Evolutionary conservation across 495 filamentous ascomycete species (phyloP).

Genomic region (Penicillium cinerascens): DNA sequence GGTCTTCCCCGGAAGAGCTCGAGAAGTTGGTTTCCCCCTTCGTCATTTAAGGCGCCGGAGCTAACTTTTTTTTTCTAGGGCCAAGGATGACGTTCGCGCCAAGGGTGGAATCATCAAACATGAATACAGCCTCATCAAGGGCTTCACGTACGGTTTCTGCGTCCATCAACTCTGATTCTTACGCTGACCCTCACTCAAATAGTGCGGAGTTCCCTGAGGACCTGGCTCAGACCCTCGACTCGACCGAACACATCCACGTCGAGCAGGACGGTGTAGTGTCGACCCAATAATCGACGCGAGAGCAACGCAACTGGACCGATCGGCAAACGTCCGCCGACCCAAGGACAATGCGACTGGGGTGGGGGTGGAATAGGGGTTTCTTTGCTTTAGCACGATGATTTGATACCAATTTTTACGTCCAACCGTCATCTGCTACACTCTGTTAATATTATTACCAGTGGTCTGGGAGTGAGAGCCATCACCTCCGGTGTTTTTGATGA

Average conservation of each 20-base stretch:
- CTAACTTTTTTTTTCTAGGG: constrained; percentile 40
- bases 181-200: constrained; percentile 12
- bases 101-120: constrained; percentile 79
- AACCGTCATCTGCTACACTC: constrained; percentile 7
- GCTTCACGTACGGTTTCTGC: constrained; percentile 70
- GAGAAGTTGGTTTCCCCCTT: constrained; percentile 47
- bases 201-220: constrained; percentile 76
- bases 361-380: neutral
- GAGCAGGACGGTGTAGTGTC: constrained; percentile 69
- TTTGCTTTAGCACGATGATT: constrained; percentile 16
- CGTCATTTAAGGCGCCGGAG: neutral
- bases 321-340: neutral
- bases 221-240: constrained; percentile 56
- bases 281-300: constrained; percentile 53
- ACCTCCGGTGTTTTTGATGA: neutral
- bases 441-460: constrained; percentile 9
- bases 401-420: constrained; percentile 18
- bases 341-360: neutral
- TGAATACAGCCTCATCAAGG: constrained; percentile 82
- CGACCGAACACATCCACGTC: constrained; percentile 67
- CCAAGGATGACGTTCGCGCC: constrained; percentile 64
- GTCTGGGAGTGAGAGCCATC: neutral
- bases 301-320: neutral
- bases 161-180: neutral
- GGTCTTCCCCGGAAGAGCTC: constrained; percentile 57